These are phyloP conservation scores for Fusarium burgessii DNA, from an alignment of 2,329 filamentous ascomycete genomes.

Conservation along the genomic window DNA sequence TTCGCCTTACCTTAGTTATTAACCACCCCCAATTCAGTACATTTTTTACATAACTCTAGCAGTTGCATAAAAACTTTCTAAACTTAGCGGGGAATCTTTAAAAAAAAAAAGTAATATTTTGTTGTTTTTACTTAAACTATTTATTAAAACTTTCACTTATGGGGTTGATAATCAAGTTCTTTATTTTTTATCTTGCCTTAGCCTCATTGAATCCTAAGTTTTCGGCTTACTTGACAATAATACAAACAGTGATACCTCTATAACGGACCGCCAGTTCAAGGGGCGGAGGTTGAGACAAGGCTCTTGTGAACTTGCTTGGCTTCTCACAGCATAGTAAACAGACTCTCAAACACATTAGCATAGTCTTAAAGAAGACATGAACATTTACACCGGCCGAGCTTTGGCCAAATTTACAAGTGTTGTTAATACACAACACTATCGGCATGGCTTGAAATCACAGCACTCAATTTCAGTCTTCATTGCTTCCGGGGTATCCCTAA, in stretches of 20 bases:
- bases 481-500: constrained; percentile 36
- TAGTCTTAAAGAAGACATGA: not conserved
- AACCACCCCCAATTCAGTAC: no score
- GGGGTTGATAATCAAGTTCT: no score
- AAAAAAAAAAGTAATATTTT: no score
- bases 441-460: not conserved
- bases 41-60: no score
- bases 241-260: not conserved
- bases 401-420: not conserved
- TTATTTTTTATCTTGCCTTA: not conserved
- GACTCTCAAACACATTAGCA: not conserved
- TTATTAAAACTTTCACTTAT: no score
- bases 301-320: not conserved
- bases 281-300: not conserved
- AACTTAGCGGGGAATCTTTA: no score
- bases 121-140: no score
- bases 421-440: not conserved
- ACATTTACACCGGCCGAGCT: not conserved
- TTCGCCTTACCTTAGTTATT: not conserved
- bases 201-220: not conserved
- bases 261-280: not conserved
- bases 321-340: not conserved
- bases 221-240: not conserved
- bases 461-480: constrained; percentile 20
- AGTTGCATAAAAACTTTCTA: no score